Evolutionary conservation across 2,329 filamentous ascomycete species (phyloP).

Genomic region (Oidium heveae): DNA sequence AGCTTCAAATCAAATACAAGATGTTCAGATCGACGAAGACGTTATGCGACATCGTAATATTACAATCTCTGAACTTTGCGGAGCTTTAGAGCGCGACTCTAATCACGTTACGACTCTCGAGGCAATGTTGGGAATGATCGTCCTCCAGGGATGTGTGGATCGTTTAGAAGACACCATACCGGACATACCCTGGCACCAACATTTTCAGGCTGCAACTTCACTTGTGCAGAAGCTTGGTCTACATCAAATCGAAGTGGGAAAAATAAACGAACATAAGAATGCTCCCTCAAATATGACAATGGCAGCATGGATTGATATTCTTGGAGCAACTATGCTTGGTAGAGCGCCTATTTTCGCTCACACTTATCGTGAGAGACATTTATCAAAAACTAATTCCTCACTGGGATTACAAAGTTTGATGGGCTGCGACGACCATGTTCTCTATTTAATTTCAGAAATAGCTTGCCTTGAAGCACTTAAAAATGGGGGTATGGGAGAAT

Average conservation of each 20-base stretch:
- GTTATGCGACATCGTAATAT: constrained; percentile 81
- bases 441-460: constrained; percentile 96
- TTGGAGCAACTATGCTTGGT: constrained; percentile 79
- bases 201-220: constrained; percentile 76
- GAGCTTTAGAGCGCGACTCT: constrained; percentile 53
- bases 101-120: constrained; percentile 77
- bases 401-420: constrained; percentile 74
- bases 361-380: constrained; percentile 85
- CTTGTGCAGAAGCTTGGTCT: constrained; percentile 70
- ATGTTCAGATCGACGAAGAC: constrained; percentile 61
- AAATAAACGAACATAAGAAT: constrained; percentile 17
- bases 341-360: constrained; percentile 71
- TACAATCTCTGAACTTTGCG: constrained; percentile 65
- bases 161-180: constrained; percentile 61
- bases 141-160: constrained; percentile 84
- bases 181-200: constrained; percentile 90
- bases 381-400: constrained; percentile 33
- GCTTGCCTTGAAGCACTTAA: constrained; percentile 84
- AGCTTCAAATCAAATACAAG: constrained; percentile 38
- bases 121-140: constrained; percentile 81
- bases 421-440: constrained; percentile 91
- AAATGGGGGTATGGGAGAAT: constrained; percentile 57
- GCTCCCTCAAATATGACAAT: constrained; percentile 77
- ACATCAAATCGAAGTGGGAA: constrained; percentile 32
- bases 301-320: constrained; percentile 87